Evolutionary conservation across 2,329 filamentous ascomycete genomes (phyloP), one percentile per base, ranked within the genome.

Genomic region (Penicillium sp.): DNA sequence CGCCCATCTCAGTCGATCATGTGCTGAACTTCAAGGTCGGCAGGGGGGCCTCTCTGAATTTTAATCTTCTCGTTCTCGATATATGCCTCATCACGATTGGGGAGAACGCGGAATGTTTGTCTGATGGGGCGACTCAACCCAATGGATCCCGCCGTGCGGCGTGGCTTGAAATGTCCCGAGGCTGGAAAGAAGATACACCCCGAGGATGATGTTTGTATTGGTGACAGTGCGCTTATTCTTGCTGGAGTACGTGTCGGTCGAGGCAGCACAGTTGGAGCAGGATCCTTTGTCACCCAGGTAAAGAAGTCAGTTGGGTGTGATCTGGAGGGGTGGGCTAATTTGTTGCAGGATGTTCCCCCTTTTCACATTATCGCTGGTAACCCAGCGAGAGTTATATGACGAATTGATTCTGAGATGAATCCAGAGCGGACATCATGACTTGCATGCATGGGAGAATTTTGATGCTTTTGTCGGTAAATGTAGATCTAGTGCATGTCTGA

Each of bases 1-100:
- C 86, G 0, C 86, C 87, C 0, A 77, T 90, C 56, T 79, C 78
- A 40, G 79, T 88, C 36, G 87, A 89, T 69, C 89, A 89, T 59
- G 87, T 87, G 1, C 85, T 84, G 70, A 90, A 89, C 66, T 82
- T 89, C 62, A 79, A 76, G 6, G 77, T 89, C 0, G 87, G 87
- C 7, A 77, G 84, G 43, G 65, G 63, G 6, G 64, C 60, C 5
- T 70, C 69, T 33, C 53, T 71, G 6, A 77, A 81, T n/a, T 88
- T 88, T 70, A 89, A 88, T 66, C 79, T 85, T 27, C 65, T 79
- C 0, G 80, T 85, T 31, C 69, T 85, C 10, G 82, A 85, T 64
- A 83, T 79, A 35, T 79, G 77, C 4, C 69, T 84, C 0, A 79
- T 85, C 4, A 81, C 76, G 0, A 83, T 85, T 35, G 83, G 83